phyloP scores from a whole-genome alignment of 192 early-diverging fungal species.

The Glomus cerebriforme region DNA sequence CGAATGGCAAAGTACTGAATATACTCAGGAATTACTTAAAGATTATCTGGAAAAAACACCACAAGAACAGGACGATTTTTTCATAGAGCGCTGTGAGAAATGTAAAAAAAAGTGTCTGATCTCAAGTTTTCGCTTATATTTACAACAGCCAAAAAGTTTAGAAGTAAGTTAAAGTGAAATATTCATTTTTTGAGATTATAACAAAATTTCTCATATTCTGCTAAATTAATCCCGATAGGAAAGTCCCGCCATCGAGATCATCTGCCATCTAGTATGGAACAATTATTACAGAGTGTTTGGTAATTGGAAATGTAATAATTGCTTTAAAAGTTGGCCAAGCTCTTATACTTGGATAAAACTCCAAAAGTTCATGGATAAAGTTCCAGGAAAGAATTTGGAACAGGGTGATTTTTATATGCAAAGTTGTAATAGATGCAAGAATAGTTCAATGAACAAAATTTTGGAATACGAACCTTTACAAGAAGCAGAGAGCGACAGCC shows the following conservation, averaged over 20 bases:
- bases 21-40: neutral
- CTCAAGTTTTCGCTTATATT: neutral
- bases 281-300: constrained; percentile 23
- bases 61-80: neutral
- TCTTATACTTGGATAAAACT: constrained; percentile 21
- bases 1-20: neutral
- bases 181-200: neutral
- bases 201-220: neutral
- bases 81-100: neutral
- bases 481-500: neutral
- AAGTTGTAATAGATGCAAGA: neutral
- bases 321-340: constrained; percentile 1
- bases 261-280: neutral
- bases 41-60: neutral
- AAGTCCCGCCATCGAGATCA: neutral
- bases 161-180: neutral
- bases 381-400: neutral
- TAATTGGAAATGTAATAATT: constrained; percentile 4
- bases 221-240: neutral
- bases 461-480: neutral
- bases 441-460: neutral
- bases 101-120: neutral
- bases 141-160: neutral
- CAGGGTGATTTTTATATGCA: constrained; percentile 17
- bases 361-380: constrained; percentile 3